Base-by-base conservation (phyloP, 805 yeast species). In the Myxozyma melibiosi region DNA sequence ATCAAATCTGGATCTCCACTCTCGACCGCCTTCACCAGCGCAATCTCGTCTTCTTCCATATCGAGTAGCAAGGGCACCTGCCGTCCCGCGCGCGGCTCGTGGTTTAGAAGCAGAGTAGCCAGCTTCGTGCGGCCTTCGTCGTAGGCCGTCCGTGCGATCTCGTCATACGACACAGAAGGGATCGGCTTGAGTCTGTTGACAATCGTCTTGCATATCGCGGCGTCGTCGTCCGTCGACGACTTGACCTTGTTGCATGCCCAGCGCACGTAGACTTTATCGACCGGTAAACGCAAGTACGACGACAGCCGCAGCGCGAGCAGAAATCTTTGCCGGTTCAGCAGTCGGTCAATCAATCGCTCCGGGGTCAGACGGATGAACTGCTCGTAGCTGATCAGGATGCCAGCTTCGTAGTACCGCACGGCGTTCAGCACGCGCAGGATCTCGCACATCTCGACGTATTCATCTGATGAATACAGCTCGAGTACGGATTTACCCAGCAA, bases 161-260 rank as follows among this genome's bases (percentile, higher is more conserved):
- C 74, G 4, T 81, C 80, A 58, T 82, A 84, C 0, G 90, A 77
- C 18, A 84, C 78, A 2, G 78, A 76, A 8, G 71, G 67, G 11
- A 73, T 67, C 1, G 68, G 61, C 9, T 65, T 65, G 14, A 89
- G 72, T 53, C 80, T 80, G 7, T 75, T 72, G 5, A 79, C 67
- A 0, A 92, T 75, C 0, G 73, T 65, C 22, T 75, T 68, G 41
- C 83, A 80, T 9, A 92, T 71, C 35, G 81, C 82, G 4, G 76
- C 75, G 67, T 92, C 97, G 1, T 80, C 76, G 18, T 54, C 51
- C 14, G 55, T 31, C 55, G 78, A 62, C 28, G 78, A 79, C 5
- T 77, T 66, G 14, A 85, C 84, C 67, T 88, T 87, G 33, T 79
- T 73, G 57, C 85, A 80, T 4, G 96, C 91, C 98, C 98, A 94